phyloP scores from a whole-genome alignment of 1,284 basidiomycete genomes.

The Irpex sp. region DNA sequence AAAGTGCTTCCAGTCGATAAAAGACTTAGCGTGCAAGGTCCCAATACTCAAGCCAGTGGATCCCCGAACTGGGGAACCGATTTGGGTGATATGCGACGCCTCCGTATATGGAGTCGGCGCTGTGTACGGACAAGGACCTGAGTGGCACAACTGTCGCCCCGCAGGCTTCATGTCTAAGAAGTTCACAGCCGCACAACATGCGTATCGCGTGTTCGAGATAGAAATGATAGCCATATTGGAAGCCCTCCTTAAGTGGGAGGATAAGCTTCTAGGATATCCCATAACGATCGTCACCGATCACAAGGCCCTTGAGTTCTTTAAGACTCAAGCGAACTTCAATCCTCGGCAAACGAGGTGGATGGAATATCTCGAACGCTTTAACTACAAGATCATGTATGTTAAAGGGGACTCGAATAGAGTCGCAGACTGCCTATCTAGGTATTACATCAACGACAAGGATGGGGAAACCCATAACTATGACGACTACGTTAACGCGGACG shows the following conservation, averaged over 20 bases:
- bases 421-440: constrained; percentile 25
- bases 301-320: constrained; percentile 31
- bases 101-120: neutral
- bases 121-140: neutral
- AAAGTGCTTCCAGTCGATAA: neutral
- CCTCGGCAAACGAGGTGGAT: constrained; percentile 27
- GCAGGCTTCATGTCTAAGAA: constrained; percentile 1
- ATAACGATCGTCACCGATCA: constrained; percentile 34
- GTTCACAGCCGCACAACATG: constrained; percentile 32
- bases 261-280: constrained; percentile 24
- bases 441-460: constrained; percentile 2
- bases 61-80: neutral
- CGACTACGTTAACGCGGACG: constrained; percentile 6
- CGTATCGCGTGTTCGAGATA: constrained; percentile 31
- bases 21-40: neutral
- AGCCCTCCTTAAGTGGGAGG: constrained; percentile 34
- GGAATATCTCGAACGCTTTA: constrained; percentile 29
- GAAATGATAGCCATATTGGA: constrained; percentile 36
- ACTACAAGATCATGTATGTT: constrained; percentile 3
- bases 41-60: neutral
- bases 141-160: neutral
- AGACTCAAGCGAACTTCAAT: constrained; percentile 18
- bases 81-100: constrained; percentile 1
- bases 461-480: neutral
- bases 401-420: constrained; percentile 20